Evolutionary conservation across 2,329 filamentous ascomycete genomes (phyloP), one percentile per base, ranked within the genome.

Genomic region (Tolypocladium pustulatum): DNA sequence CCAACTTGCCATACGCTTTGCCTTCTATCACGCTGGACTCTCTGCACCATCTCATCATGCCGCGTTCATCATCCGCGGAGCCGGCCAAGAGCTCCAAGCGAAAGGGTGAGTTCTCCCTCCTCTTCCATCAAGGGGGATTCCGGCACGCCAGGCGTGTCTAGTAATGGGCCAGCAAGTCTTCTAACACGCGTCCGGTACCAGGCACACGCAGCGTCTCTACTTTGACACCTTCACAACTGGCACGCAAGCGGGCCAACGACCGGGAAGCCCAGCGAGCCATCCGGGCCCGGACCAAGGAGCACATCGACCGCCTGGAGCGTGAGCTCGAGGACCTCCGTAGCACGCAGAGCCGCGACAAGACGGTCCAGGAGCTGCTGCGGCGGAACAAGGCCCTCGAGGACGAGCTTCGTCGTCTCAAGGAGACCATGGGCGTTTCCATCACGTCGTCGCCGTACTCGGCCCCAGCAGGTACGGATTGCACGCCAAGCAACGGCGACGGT

Each of bases 211-310:
- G 89, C 63, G 91, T 96, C 58, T 90, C 91, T 63, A 93, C 89
- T 67, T 80, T 96, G 69, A 95, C 90, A 13, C 89, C 91, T 7
- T 89, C 92, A 61, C 92, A 96, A 74, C 82, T 96, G 60, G 90
- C 88, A 36, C 89, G 91, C 72, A 97, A 96, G 78, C 82, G 92
- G 63, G 90, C 90, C 67, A 96, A 96, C 76, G 91, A 96, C 71
- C 84, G 91, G 61, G 90, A 96, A 73, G 91, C 91, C 49, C 91
- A 96, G 75, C 83, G 91, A 55, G 90, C 89, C 49, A 96, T 96
- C 63, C 81, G 91, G 55, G 89, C 91, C 71, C 83, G 91, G 65
- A 96, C 91, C 43, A 93, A 91, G 76, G 84, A 88, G 68, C 89
- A 91, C 71, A 96, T 96, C 66, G 90, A 94, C 69, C 78, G 78